A percentile compares a stretch with the other conserved stretches of the same genome.
phyloP scores from a whole-genome alignment of 495 filamentous ascomycete genomes.

The Penicillium arizonense region DNA sequence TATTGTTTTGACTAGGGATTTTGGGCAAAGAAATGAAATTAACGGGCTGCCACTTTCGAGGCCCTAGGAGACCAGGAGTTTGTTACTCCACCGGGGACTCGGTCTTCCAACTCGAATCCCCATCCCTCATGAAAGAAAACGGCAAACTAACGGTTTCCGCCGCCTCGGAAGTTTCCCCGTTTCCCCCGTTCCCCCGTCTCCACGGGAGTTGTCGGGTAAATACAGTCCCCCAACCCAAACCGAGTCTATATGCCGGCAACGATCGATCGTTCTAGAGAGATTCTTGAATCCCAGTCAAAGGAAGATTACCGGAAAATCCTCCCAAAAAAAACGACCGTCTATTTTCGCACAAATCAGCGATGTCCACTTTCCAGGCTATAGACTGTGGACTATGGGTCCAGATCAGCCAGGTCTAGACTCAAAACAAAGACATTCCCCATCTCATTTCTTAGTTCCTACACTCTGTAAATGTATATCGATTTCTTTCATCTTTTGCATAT shows the following conservation, averaged over 20 bases:
- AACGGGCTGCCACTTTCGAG: background rate
- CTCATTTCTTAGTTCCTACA: background rate
- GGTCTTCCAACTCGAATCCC: background rate
- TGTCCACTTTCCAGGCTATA: background rate
- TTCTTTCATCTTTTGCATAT: background rate
- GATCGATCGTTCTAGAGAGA: background rate
- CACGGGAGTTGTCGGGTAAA: conserved; percentile 1
- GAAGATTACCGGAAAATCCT: background rate
- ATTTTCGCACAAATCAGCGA: conserved; percentile 13
- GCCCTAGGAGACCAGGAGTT: too few relatives aligned
- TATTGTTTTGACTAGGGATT: too few relatives aligned
- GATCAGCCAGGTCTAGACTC: conserved; percentile 2
- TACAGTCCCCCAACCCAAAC: conserved; percentile 1
- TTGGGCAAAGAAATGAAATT: background rate
- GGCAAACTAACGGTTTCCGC: conserved; percentile 5
- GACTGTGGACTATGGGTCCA: background rate
- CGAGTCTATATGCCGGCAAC: too few relatives aligned
- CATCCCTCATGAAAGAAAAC: background rate
- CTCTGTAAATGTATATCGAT: background rate
- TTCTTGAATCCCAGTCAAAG: background rate
- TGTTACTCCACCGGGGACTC: too few relatives aligned
- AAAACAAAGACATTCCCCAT: conserved; percentile 8
- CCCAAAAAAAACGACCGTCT: background rate
- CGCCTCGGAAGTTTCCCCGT: conserved; percentile 3
- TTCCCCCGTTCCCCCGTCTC: background rate